Percentiles rank a stretch among this genome's conserved stretches.
Conservation (phyloP, 306 rosid genomes). For the Cucurbita pepo region DNA sequence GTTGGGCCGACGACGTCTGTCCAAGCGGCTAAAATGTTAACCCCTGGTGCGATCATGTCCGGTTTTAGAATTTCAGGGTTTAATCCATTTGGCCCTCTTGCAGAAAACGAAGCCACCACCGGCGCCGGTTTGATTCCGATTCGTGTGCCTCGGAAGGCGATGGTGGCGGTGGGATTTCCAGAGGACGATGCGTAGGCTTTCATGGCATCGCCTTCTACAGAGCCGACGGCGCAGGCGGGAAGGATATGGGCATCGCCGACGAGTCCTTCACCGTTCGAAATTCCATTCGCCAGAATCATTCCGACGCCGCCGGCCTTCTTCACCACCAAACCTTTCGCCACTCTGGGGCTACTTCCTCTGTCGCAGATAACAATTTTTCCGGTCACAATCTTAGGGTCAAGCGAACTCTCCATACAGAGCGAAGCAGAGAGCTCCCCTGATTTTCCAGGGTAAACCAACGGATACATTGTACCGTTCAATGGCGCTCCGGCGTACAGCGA, state of each 20-base stretch:
- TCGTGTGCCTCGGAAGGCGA: constrained; percentile 63
- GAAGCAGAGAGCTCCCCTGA: constrained; percentile 48
- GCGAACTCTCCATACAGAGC: constrained; percentile 68
- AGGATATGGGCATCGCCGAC: constrained; percentile 79
- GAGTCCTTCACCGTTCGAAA: constrained; percentile 67
- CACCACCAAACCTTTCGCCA: constrained; percentile 74
- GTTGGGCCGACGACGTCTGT: constrained; percentile 74
- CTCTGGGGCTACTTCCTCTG: constrained; percentile 66
- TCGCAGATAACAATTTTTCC: constrained; percentile 80
- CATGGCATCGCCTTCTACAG: constrained; percentile 46
- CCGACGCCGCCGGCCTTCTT: constrained; percentile 80
- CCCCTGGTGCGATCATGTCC: constrained; percentile 78
- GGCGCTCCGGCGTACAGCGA: constrained; percentile 61
- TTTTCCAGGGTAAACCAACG: constrained; percentile 66
- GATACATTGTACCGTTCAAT: constrained; percentile 43
- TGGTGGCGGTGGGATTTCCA: constrained; percentile 39
- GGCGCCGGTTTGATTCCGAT: constrained; percentile 88
- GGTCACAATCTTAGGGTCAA: constrained; percentile 42
- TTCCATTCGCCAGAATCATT: constrained; percentile 70
- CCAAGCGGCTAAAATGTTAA: constrained; percentile 79
- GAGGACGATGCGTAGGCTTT: constrained; percentile 46
- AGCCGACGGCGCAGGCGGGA: constrained; percentile 67
- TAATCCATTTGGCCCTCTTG: constrained; percentile 58
- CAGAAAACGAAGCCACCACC: constrained; percentile 67
- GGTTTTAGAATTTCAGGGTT: constrained; percentile 76